Evolutionary conservation across 345 rosid genomes (phyloP).

Genomic region (Gossypium stocksii): DNA sequence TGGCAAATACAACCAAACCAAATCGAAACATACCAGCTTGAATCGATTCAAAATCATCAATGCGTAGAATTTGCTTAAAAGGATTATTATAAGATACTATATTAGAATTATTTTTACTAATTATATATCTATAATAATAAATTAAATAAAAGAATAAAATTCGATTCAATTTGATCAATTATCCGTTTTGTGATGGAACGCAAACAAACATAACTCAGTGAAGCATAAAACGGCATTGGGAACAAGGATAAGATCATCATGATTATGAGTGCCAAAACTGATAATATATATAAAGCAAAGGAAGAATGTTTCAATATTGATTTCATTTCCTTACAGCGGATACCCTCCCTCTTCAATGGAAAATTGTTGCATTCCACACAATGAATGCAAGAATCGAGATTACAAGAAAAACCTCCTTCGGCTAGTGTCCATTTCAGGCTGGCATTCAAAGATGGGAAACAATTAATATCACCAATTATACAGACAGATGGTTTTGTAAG

Average conservation of each 20-base stretch:
- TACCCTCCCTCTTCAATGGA: not conserved
- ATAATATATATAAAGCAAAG: not conserved
- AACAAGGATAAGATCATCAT: not conserved
- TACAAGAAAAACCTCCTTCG: constrained; percentile 91
- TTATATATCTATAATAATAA: too few species aligned
- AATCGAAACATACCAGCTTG: too few species aligned
- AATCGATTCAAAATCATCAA: too few species aligned
- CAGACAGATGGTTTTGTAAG: not conserved
- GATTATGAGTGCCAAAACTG: constrained; percentile 12
- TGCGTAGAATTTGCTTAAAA: too few species aligned
- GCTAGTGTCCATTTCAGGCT: constrained; percentile 98
- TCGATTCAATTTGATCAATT: too few species aligned
- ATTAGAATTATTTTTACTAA: too few species aligned
- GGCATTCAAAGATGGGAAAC: constrained; percentile 14
- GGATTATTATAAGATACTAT: too few species aligned
- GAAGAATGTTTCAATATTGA: not conserved
- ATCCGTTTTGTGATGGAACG: too few species aligned
- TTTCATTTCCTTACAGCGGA: constrained; percentile 7
- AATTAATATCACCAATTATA: not conserved
- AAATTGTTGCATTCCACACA: not conserved
- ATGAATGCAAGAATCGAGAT: constrained; percentile 12
- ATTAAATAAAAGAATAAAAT: too few species aligned
- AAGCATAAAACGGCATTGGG: not conserved
- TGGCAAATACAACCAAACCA: too few species aligned
- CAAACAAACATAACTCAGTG: not conserved